These are phyloP conservation scores for Candida ascalaphidarum DNA, from an alignment of 805 yeast species.

Conservation along the genomic window DNA sequence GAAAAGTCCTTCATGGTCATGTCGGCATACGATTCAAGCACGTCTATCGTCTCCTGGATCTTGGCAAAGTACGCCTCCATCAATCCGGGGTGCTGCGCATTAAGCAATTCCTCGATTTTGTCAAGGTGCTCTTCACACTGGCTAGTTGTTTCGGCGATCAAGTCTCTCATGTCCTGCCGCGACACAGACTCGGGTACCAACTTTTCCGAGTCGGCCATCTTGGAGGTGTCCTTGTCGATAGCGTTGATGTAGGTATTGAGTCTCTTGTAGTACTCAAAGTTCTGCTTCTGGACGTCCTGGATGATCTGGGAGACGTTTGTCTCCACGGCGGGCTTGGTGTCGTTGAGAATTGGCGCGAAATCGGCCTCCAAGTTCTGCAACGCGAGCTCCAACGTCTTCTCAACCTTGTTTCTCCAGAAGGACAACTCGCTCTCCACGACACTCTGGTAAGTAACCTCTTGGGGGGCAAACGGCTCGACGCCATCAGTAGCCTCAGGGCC, in stretches of 20 bases:
- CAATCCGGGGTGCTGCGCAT: constrained; percentile 17
- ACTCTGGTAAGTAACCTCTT: constrained; percentile 2
- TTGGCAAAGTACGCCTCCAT: constrained; percentile 19
- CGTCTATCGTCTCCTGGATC: constrained; percentile 44
- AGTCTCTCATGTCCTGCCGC: constrained; percentile 21
- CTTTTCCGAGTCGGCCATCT: constrained; percentile 12
- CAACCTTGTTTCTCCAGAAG: constrained; percentile 24
- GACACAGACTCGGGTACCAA: constrained; percentile 8
- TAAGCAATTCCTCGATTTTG: constrained; percentile 16
- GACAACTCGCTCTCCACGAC: constrained; percentile 22
- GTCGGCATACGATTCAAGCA: constrained; percentile 69
- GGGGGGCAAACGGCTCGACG: not conserved
- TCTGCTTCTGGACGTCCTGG: constrained; percentile 17
- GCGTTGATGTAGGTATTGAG: constrained; percentile 19
- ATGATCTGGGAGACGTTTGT: constrained; percentile 16
- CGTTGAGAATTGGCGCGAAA: constrained; percentile 18
- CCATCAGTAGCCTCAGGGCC: not conserved
- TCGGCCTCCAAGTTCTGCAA: constrained; percentile 20
- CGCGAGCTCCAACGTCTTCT: constrained; percentile 26
- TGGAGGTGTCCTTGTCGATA: constrained; percentile 26
- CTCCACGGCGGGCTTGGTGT: constrained; percentile 15
- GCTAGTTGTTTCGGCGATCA: constrained; percentile 25
- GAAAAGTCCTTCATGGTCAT: constrained; percentile 58
- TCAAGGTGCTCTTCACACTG: constrained; percentile 11
- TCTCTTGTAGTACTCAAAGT: constrained; percentile 20